Conservation (phyloP, 129 eudicot species). For the Saposhnikovia divaricata region DNA sequence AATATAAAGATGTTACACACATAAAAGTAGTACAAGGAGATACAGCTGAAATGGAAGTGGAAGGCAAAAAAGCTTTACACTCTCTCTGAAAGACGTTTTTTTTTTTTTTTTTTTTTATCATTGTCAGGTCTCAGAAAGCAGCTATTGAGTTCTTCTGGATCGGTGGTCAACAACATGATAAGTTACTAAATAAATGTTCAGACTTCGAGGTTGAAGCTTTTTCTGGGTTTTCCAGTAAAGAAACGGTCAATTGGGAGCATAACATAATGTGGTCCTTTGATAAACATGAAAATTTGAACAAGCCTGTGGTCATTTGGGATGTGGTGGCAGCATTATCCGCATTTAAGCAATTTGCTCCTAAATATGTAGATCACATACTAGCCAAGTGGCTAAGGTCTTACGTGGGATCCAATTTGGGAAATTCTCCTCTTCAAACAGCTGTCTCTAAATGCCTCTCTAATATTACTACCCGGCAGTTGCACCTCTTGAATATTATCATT, state of each 20-base stretch:
- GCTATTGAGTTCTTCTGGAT: constrained; percentile 89
- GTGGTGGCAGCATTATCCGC: constrained; percentile 55
- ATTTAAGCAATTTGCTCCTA: constrained; percentile 44
- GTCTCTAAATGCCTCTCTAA: constrained; percentile 28
- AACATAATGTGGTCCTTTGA: constrained; percentile 67
- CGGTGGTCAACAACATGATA: constrained; percentile 64
- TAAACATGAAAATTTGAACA: constrained; percentile 26
- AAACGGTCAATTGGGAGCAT: constrained; percentile 47
- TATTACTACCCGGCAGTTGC: constrained; percentile 60
- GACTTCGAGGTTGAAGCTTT: constrained; percentile 27
- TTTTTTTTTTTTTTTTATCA: not conserved
- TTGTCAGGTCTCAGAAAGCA: constrained; percentile 62
- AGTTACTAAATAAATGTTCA: constrained; percentile 4
- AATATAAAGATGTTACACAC: not conserved
- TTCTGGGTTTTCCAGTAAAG: constrained; percentile 43
- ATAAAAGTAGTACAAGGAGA: not conserved
- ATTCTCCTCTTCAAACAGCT: constrained; percentile 19
- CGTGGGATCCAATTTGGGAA: constrained; percentile 28
- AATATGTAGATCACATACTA: constrained; percentile 43
- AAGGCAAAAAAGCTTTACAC: not conserved
- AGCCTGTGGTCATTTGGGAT: constrained; percentile 75
- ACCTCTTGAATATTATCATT: constrained; percentile 54
- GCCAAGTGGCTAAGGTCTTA: constrained; percentile 45
- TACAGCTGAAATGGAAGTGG: not conserved
- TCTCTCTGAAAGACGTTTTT: not conserved